Base-by-base conservation (phyloP, 2,329 filamentous ascomycete genomes). In the Apiospora pterosperma region DNA sequence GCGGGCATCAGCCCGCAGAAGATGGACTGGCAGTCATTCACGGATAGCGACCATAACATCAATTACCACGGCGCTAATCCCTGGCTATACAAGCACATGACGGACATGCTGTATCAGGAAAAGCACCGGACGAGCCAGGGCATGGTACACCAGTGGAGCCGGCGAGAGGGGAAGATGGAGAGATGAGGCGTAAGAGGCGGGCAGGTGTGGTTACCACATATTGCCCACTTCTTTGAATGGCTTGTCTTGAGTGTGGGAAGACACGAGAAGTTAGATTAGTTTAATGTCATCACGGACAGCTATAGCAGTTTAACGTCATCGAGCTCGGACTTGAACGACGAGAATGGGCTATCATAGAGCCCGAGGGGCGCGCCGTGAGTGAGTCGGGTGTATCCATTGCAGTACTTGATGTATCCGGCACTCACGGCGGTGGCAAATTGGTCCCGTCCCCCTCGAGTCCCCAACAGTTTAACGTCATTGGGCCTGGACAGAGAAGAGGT, bases 1-100 rank as follows among this genome's bases (percentile, higher is more conserved):
- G 82, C 76, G 0, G 84, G 84, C 0, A 86, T 91, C 0, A 81
- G 83, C 0, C 86, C 88, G 0, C 78, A 83, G 64, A 87, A 89
- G 79, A 80, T 91, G 80, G 81, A 86, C 71, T 84, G 86, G 76
- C 83, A 88, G 65, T 85, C 83, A 23, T 91, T 90, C 66, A 90
- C 88, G 0, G 89, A 91, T 71, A 86, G 78, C 39, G 86, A 90
- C 68, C 89, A 91, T 69, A 78, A 78, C 31, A 90, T 91, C 60
- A 74, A 72, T 14, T 90, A 88, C 67, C 80, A 90, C 64, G 82
- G 84, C 0, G 85, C 82, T 0, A 80, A 74, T 4, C 75, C 74
- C 25, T 91, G 84, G 69, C 70, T 90, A 69, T 90, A 90, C 72
- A 87, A 85, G 77, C 85, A 88, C 73, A 71, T 91, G 73, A 88